These are phyloP conservation scores for Clavispora vitiphila DNA, from an alignment of 805 yeast species.

Conservation along the genomic window DNA sequence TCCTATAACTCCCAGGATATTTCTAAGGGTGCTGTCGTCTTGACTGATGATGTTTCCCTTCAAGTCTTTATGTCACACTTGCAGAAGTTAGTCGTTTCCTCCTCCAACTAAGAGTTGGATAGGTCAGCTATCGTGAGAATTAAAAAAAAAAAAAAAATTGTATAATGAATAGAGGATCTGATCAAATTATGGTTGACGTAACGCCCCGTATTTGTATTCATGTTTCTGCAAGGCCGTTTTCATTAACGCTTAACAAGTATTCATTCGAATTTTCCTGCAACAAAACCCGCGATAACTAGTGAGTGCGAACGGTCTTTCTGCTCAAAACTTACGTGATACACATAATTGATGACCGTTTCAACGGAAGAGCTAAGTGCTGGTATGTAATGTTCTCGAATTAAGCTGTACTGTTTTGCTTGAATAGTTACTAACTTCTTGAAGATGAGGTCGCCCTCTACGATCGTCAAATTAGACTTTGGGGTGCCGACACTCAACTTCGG, in stretches of 20 bases:
- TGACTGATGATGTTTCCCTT: constrained; percentile 93
- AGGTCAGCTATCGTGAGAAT: neutral
- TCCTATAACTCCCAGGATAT: constrained; percentile 62
- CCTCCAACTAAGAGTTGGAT: constrained; percentile 24
- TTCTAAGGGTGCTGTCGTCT: constrained; percentile 66
- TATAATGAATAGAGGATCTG: neutral
- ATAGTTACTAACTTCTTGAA: constrained; percentile 5
- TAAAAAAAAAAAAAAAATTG: neutral
- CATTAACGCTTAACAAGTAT: too few relatives aligned
- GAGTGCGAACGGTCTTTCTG: neutral
- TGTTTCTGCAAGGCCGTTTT: too few relatives aligned
- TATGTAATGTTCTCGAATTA: neutral
- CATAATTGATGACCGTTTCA: neutral
- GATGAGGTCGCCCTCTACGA: constrained; percentile 92
- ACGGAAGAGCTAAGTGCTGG: constrained; percentile 4
- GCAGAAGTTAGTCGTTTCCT: constrained; percentile 78
- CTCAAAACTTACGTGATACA: neutral
- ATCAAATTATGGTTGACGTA: too few relatives aligned
- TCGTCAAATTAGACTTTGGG: constrained; percentile 94
- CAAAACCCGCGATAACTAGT: neutral
- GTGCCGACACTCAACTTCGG: constrained; percentile 80
- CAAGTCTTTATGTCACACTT: constrained; percentile 94
- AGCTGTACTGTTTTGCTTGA: neutral
- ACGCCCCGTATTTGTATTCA: too few relatives aligned
- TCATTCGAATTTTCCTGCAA: neutral